Percentiles rank a stretch among this genome's conserved stretches.
Evolutionary conservation across 768 basidiomycete genomes (phyloP).

Genomic region (Asterophora parasitica): DNA sequence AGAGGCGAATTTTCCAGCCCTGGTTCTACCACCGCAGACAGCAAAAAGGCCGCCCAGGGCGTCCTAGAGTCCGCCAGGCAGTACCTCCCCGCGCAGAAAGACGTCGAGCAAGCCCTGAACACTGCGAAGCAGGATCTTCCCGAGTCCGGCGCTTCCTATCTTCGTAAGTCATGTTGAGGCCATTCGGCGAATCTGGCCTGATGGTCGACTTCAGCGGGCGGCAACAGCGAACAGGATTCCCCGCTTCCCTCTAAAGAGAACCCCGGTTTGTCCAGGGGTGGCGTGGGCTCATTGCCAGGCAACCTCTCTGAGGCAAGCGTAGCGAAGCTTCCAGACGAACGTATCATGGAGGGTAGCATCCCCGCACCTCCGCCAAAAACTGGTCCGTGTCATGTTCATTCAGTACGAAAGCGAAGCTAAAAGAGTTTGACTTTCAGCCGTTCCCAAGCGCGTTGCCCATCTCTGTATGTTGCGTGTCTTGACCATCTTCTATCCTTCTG

Average conservation of each 20-base stretch:
- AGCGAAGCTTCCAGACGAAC: slow-evolving; percentile 44
- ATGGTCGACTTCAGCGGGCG: not conserved
- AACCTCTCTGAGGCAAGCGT: slow-evolving; percentile 36
- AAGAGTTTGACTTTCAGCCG: too few species aligned
- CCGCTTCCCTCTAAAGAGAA: slow-evolving; percentile 5
- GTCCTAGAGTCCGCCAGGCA: not conserved
- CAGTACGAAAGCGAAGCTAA: not conserved
- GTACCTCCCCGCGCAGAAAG: not conserved
- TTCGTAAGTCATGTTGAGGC: not conserved
- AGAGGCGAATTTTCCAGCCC: not conserved
- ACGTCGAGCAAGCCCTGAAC: slow-evolving; percentile 1
- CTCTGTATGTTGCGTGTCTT: slow-evolving; percentile 4
- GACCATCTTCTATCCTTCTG: too few species aligned
- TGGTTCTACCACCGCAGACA: not conserved
- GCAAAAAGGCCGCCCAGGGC: not conserved
- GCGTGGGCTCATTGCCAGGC: slow-evolving; percentile 49
- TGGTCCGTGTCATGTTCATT: not conserved
- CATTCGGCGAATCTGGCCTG: not conserved
- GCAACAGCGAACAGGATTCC: not conserved
- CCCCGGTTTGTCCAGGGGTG: slow-evolving; percentile 22
- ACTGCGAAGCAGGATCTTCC: slow-evolving; percentile 13
- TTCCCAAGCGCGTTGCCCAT: not conserved
- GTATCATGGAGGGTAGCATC: slow-evolving; percentile 13
- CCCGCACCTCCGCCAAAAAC: not conserved
- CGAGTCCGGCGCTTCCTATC: slow-evolving; percentile 3